Evolutionary conservation across 2,329 filamentous ascomycete species (phyloP).

Genomic region (Neofusicoccum parvum): DNA sequence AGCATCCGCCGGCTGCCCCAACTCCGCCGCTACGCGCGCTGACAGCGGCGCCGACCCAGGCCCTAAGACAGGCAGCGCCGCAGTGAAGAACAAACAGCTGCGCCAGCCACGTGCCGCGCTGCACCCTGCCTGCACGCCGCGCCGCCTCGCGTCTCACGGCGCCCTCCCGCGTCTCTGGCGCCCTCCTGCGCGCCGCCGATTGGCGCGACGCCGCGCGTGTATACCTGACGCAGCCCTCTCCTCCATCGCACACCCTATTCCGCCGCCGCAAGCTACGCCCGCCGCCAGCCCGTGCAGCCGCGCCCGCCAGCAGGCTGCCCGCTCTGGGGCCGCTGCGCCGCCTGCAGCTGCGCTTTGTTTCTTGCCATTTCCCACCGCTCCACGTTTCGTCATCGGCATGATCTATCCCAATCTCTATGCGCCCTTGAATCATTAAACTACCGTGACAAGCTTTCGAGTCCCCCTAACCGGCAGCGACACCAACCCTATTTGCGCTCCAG

Average conservation of each 20-base stretch:
- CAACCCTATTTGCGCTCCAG: slow-evolving; percentile 16
- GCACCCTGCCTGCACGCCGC: neutral
- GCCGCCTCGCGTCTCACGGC: neutral
- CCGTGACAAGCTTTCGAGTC: slow-evolving; percentile 1
- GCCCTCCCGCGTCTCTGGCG: neutral
- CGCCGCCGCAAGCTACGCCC: neutral
- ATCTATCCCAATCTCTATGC: slow-evolving; percentile 17
- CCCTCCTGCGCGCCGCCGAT: neutral
- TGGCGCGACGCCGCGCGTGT: neutral
- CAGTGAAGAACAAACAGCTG: neutral
- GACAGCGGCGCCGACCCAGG: neutral
- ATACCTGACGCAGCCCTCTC: neutral
- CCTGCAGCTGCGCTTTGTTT: slow-evolving; percentile 10
- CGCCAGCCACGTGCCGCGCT: neutral
- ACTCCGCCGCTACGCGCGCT: neutral
- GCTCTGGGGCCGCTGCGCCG: slow-evolving; percentile 7
- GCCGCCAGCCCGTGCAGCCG: slow-evolving; percentile 1
- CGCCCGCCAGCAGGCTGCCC: neutral
- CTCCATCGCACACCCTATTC: neutral
- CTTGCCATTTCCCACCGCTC: slow-evolving; percentile 11
- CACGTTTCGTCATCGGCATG: slow-evolving; percentile 15
- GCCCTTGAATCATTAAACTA: slow-evolving; percentile 19
- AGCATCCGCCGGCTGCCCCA: neutral
- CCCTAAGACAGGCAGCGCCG: neutral
- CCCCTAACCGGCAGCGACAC: neutral